These are phyloP conservation scores for Sporothrix brunneoviolacea DNA, from an alignment of 2,329 filamentous ascomycete species.

Conservation along the genomic window DNA sequence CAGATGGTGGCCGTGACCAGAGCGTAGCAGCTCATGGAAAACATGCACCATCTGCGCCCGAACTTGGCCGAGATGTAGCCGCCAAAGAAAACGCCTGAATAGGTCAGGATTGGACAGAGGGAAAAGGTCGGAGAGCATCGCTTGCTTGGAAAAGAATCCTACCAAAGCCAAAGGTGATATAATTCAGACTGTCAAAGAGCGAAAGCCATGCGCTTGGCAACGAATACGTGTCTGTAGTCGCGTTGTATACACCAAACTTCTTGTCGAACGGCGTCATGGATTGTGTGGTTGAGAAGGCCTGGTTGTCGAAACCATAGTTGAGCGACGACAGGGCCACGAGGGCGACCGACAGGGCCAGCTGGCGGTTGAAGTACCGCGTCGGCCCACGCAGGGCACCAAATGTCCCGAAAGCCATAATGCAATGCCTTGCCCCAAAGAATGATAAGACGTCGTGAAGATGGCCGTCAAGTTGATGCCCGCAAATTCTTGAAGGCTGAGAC, in stretches of 20 bases:
- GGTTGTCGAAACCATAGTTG: constrained; percentile 36
- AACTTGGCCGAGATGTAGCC: constrained; percentile 25
- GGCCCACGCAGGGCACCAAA: neutral
- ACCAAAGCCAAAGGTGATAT: constrained; percentile 28
- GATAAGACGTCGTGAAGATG: too few species aligned
- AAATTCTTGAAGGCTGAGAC: too few species aligned
- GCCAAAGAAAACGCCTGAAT: constrained; percentile 23
- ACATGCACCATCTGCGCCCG: constrained; percentile 31
- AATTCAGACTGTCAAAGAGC: constrained; percentile 30
- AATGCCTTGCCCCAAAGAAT: too few species aligned
- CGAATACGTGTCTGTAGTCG: constrained; percentile 18
- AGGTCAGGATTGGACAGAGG: too few species aligned
- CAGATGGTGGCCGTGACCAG: constrained; percentile 26
- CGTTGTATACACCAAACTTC: constrained; percentile 28
- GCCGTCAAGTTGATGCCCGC: too few species aligned
- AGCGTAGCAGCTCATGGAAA: constrained; percentile 31
- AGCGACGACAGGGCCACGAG: constrained; percentile 30
- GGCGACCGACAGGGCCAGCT: constrained; percentile 17
- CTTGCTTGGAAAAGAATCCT: too few species aligned
- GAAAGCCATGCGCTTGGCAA: constrained; percentile 29
- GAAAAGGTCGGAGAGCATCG: too few species aligned
- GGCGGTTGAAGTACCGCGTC: constrained; percentile 14
- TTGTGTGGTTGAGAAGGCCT: constrained; percentile 31
- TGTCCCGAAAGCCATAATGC: too few species aligned
- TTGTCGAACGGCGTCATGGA: constrained; percentile 31